phyloP scores from a whole-genome alignment of 1,284 basidiomycete genomes.

The Meira miltonrushii region DNA sequence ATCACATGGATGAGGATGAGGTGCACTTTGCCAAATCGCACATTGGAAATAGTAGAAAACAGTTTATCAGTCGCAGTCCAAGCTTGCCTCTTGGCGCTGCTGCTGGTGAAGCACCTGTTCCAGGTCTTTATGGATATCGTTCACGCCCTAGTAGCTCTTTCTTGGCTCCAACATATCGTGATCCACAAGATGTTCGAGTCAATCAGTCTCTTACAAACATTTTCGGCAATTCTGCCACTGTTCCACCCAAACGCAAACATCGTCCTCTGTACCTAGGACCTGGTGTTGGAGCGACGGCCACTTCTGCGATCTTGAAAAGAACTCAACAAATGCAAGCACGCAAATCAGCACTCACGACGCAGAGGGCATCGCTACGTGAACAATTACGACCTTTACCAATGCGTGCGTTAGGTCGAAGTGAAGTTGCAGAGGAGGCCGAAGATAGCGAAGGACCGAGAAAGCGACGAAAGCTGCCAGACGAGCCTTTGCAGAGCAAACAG shows the following conservation, averaged over 20 bases:
- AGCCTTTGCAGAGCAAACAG: not conserved
- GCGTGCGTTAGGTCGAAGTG: not conserved
- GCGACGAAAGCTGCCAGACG: not conserved
- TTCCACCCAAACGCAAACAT: not conserved
- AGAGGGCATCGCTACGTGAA: not conserved
- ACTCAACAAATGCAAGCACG: not conserved
- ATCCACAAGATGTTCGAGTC: not conserved
- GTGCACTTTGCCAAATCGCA: not conserved
- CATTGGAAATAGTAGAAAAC: not conserved
- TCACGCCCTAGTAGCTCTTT: conserved; percentile 1
- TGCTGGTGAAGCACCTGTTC: conserved; percentile 1
- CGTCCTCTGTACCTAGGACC: conserved; percentile 14
- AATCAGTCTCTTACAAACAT: not conserved
- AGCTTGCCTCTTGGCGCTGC: conserved; percentile 12
- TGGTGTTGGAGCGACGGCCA: conserved; percentile 3
- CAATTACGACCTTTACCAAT: not conserved
- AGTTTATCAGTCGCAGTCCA: conserved; percentile 8
- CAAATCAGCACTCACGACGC: not conserved
- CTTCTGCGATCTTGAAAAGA: not conserved
- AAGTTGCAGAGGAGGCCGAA: not conserved
- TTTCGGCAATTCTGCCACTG: not conserved
- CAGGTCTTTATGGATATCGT: not conserved
- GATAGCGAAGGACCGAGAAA: not conserved
- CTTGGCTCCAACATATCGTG: not conserved
- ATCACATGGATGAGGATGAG: not conserved